Evolutionary conservation across 768 basidiomycete genomes (phyloP), one percentile per base, ranked within the genome.

Genomic region (Lactarius akahatsu): DNA sequence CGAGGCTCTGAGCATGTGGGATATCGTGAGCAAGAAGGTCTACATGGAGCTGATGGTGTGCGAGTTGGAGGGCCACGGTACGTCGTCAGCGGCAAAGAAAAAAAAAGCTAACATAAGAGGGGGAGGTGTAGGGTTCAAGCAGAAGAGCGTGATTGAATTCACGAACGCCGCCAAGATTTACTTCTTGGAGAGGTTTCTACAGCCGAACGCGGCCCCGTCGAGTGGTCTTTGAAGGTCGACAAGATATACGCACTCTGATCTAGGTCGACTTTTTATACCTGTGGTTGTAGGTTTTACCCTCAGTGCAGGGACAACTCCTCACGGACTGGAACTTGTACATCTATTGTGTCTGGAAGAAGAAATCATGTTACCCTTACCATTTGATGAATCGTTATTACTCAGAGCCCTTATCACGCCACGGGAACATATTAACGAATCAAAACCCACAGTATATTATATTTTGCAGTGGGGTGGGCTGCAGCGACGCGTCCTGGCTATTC

Each of bases 111-210:
- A 50, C 43, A 10, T 23, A 23, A 0, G 50, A 52, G 50, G 1
- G 23, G 50, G 13, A 2, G 50, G 8, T 11, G 26, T 61, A 78
- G 80, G 79, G 8, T 81, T 81, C 72, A 77, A 69, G 68, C 79
- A 80, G 68, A 80, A 78, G 74, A 78, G 76, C 40, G 78, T 80
- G 28, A 78, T 81, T 32, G 79, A 80, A 64, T 81, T 75, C 50
- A 76, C 76, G 54, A 78, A 80, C 38, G 80, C 77, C 2, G 75
- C 78, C 16, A 78, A 77, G 54, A 72, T 79, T 38, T 71, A 75
- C 34, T 80, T 80, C 67, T 63, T 80, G 67, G 75, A 78, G 72
- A 73, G 76, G 52, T 77, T 73, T 68, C 62, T 80, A 41, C 40
- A 77, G 10, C 71, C 72, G 11, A 67, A 67, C 60, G 57, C 59